These are phyloP conservation scores for Saccharomycopsis crataegensis DNA, from an alignment of 1,139 yeast species.

Conservation along the genomic window DNA sequence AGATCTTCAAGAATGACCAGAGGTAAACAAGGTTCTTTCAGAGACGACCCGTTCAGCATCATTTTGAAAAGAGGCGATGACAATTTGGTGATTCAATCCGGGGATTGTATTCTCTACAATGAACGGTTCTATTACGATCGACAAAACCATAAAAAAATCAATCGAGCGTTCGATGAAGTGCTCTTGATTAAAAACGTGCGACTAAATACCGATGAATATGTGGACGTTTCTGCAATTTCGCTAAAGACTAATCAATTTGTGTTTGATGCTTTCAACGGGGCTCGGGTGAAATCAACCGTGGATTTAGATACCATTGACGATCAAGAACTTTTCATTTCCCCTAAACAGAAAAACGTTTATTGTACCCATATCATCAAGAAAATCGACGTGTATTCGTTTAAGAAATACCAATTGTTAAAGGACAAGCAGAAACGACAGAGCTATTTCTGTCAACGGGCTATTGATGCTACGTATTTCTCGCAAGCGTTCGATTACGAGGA, in stretches of 20 bases:
- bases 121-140: not conserved
- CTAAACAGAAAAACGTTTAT: not conserved
- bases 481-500: slow-evolving; percentile 12
- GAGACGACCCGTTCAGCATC: slow-evolving; percentile 11
- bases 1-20: not conserved
- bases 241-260: not conserved
- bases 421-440: not conserved
- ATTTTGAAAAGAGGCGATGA: slow-evolving; percentile 7
- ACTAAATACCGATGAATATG: slow-evolving; percentile 9
- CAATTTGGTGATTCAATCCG: slow-evolving; percentile 4
- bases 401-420: not conserved
- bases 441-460: slow-evolving; percentile 12
- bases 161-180: not conserved
- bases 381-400: slow-evolving; percentile 3
- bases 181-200: slow-evolving; percentile 4
- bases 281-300: not conserved
- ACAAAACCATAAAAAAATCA: not conserved
- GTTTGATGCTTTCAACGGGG: not conserved
- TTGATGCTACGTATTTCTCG: slow-evolving; percentile 11
- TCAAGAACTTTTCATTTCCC: slow-evolving; percentile 13
- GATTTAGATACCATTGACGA: slow-evolving; percentile 4
- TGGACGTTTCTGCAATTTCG: slow-evolving; percentile 9
- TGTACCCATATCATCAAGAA: slow-evolving; percentile 6
- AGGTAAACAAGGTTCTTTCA: not conserved
- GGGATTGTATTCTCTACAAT: slow-evolving; percentile 13